These are phyloP conservation scores for Fraxinus paxiana DNA, from an alignment of 305 asterid genomes.

Conservation along the genomic window DNA sequence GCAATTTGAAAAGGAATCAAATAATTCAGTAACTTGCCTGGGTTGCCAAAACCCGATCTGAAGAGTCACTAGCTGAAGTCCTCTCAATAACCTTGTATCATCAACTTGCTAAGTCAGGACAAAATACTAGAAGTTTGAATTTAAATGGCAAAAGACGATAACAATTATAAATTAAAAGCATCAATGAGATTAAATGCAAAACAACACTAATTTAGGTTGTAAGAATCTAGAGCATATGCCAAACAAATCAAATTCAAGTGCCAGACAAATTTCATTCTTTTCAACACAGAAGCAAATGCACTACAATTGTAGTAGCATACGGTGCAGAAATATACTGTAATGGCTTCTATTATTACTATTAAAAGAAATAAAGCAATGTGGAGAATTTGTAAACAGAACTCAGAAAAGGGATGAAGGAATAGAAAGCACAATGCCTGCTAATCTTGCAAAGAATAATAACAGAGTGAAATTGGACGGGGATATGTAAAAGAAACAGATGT, in stretches of 20 bases:
- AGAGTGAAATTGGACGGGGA: neutral
- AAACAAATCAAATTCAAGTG: slow-evolving; percentile 13
- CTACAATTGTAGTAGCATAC: neutral
- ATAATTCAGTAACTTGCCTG: slow-evolving; percentile 14
- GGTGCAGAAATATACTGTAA: slow-evolving; percentile 10
- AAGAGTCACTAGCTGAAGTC: slow-evolving; percentile 17
- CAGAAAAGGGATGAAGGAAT: slow-evolving; percentile 7
- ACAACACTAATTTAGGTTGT: neutral
- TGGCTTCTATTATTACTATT: neutral
- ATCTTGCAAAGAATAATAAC: neutral
- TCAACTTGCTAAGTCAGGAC: neutral
- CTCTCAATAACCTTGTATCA: slow-evolving; percentile 12
- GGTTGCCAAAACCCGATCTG: slow-evolving; percentile 14
- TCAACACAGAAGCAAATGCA: neutral
- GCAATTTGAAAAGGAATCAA: neutral
- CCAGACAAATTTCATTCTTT: neutral
- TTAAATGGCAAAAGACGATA: neutral
- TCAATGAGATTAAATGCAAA: neutral
- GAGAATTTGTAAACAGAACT: slow-evolving; percentile 9
- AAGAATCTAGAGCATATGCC: slow-evolving; percentile 11
- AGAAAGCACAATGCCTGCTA: neutral
- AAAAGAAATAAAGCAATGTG: neutral
- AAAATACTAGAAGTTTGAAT: neutral
- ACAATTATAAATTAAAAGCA: neutral
- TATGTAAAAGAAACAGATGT: neutral